Base-by-base conservation (phyloP, 768 basidiomycete genomes). In the Dictyophora rubrovolvata region DNA sequence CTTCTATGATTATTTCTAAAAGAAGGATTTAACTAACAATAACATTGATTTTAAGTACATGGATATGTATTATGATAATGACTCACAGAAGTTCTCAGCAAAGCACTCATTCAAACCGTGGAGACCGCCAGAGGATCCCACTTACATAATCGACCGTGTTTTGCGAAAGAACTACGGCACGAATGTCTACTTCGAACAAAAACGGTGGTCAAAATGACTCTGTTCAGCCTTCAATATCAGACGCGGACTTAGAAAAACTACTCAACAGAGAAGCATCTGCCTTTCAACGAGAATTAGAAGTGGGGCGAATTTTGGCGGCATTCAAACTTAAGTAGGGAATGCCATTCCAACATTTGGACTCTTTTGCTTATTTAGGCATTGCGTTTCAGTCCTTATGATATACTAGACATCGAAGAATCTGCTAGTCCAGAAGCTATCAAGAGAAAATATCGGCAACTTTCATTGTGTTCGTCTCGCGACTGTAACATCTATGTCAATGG, bases 291-390 rank as follows among this genome's bases (percentile, higher is more conserved):
- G 91, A 93, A 71, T 73, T 90, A 22, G 90, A 93, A 69, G 89
- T 93, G 12, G 91, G 95, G 59, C 84, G 96, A 22, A 92, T 99
- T 63, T 75, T 98, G 53, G 87, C 85, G 65, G 86, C 94, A 0
- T 98, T 99, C 81, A 98, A 93, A 71, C 79, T 98, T 65, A 99
- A 98, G 93, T 95, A 60, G 64, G 84, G n/a, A 42, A 42, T 73
- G 23, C 33, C 20, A 28, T 34, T n/a, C 10, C 20, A 55, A 20
- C 22, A 16, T 18, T 50, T 48, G 42, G 16, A 10, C 37, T 50
- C 5, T 47, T 52, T 28, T 28, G 59, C 36, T n/a, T 35, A 35
- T 37, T 28, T 6, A 48, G 28, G 28, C 28, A 7, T 28, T 28
- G 28, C 55, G 17, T 21, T 53, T 36, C 60, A 95, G 93, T 69